These are phyloP conservation scores for Purpureocillium takamizusanense DNA, from an alignment of 2,329 filamentous ascomycete species.

Conservation along the genomic window DNA sequence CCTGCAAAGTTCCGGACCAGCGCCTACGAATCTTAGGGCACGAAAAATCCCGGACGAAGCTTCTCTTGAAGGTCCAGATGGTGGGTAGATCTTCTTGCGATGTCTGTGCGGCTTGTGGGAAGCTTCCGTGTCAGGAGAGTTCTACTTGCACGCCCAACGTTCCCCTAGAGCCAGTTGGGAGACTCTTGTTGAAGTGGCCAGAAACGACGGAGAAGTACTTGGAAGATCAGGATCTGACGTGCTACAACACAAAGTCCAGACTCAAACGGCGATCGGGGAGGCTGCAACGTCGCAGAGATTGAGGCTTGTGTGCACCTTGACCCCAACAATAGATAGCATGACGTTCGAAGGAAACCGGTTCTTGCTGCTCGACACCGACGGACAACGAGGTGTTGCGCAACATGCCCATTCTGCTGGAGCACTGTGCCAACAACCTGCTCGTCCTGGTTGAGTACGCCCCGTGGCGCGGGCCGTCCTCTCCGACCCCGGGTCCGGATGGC, in stretches of 20 bases:
- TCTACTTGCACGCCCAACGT: neutral
- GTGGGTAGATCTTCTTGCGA: neutral
- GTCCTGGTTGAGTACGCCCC: slow-evolving; percentile 28
- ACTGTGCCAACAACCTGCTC: slow-evolving; percentile 33
- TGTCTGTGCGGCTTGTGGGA: neutral
- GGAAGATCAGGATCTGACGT: neutral
- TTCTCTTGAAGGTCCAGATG: neutral
- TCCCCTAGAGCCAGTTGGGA: neutral
- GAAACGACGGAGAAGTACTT: neutral
- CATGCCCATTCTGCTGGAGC: slow-evolving; percentile 35
- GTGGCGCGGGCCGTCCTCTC: too few species aligned
- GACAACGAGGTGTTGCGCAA: slow-evolving; percentile 23
- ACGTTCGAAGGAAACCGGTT: too few species aligned
- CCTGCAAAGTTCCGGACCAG: neutral
- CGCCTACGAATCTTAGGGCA: neutral
- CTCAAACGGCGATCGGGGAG: too few species aligned
- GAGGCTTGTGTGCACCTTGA: too few species aligned
- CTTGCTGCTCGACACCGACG: too few species aligned
- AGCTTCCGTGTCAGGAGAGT: neutral
- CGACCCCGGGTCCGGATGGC: too few species aligned
- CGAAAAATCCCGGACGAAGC: neutral
- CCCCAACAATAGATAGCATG: too few species aligned
- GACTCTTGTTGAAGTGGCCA: neutral
- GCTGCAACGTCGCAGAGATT: too few species aligned
- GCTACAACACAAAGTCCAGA: neutral